phyloP scores from a whole-genome alignment of 768 basidiomycete species.

The Pisolithus tinctorius region DNA sequence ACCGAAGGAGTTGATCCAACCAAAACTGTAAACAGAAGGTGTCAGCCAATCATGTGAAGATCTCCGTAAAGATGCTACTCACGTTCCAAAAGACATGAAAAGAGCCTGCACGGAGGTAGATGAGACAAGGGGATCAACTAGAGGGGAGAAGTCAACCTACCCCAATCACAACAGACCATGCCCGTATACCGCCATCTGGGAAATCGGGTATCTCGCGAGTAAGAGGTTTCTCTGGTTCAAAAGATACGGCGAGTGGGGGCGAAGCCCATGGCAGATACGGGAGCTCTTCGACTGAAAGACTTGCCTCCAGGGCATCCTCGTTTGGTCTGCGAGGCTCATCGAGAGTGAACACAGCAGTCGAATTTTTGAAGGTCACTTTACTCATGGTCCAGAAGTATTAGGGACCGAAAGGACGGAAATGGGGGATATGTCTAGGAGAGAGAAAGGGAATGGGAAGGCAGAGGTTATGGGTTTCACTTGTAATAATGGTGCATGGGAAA shows the following conservation, averaged over 20 bases:
- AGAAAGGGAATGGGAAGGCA: not conserved
- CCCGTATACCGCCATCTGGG: conserved; percentile 7
- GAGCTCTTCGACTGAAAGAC: not conserved
- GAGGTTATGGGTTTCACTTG: not conserved
- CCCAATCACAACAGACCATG: conserved; percentile 9
- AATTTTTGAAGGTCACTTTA: not conserved
- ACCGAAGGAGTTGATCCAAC: conserved; percentile 5
- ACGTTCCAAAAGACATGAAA: conserved; percentile 4
- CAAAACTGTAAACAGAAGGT: not conserved
- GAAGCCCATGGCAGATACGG: not conserved
- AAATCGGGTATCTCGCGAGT: not conserved
- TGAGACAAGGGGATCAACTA: not conserved
- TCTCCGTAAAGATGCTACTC: not conserved
- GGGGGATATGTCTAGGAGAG: not conserved
- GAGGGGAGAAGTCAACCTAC: not conserved
- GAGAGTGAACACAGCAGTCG: not conserved
- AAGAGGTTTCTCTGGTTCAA: not conserved
- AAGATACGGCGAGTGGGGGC: not conserved
- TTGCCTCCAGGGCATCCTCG: not conserved
- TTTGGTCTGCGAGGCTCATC: not conserved
- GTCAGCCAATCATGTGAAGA: not conserved
- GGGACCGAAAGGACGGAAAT: not conserved
- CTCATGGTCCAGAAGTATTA: not conserved
- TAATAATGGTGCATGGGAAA: not conserved
- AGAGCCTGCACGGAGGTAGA: not conserved